A percentile compares a stretch with the other conserved stretches of the same genome.
These are phyloP conservation scores for Capsicum chinense DNA, from an alignment of 257 asterid species.

Conservation along the genomic window DNA sequence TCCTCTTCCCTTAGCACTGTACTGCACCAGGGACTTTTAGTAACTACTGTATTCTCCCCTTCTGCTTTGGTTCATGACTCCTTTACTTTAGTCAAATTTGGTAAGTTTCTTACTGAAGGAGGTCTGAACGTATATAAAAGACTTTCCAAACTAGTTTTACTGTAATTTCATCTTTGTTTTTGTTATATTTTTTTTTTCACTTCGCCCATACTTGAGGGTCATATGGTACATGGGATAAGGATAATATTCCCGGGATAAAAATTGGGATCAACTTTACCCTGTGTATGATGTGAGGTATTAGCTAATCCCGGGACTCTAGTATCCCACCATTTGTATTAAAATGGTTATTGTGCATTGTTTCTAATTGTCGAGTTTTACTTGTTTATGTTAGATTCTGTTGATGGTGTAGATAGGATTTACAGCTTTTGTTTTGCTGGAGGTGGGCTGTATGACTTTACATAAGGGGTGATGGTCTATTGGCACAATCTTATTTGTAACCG, in stretches of 20 bases:
- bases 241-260: too few species aligned
- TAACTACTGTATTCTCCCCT: not conserved
- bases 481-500: too few species aligned
- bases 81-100: not conserved
- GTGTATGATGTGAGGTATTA: too few species aligned
- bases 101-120: slow-evolving; percentile 1
- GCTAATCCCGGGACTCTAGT: too few species aligned
- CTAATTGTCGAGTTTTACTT: not conserved
- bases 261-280: too few species aligned
- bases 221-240: too few species aligned
- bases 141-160: not conserved
- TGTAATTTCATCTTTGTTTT: not conserved
- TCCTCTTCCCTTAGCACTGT: not conserved
- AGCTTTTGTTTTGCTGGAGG: not conserved
- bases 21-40: not conserved
- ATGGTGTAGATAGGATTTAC: not conserved
- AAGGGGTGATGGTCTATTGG: too few species aligned
- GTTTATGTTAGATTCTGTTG: not conserved
- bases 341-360: not conserved
- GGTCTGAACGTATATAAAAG: not conserved
- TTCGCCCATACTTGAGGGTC: not conserved
- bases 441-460: too few species aligned
- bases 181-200: not conserved
- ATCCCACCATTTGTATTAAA: too few species aligned
- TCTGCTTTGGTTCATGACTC: not conserved